phyloP scores from a whole-genome alignment of 108 stramenopile species.

The Bacterosira constricta region DNA sequence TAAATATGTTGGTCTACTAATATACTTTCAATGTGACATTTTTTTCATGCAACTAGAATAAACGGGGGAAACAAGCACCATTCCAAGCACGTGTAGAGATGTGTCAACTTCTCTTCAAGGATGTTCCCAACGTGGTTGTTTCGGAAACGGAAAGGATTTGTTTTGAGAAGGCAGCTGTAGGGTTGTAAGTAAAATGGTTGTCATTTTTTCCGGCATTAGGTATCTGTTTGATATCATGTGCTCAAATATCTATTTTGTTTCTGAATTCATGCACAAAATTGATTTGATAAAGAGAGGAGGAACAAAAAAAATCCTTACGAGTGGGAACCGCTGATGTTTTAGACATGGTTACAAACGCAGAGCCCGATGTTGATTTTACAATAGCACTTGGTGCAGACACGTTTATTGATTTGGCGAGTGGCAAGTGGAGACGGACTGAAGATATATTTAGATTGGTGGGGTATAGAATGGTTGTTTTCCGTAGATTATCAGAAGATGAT shows the following conservation, averaged over 20 bases:
- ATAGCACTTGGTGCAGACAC: constrained; percentile 84
- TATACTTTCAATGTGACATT: background rate
- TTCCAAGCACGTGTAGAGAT: constrained; percentile 72
- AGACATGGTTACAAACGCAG: constrained; percentile 60
- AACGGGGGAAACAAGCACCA: constrained; percentile 65
- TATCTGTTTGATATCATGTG: background rate
- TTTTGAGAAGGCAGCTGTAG: constrained; percentile 45
- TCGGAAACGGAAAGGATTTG: constrained; percentile 72
- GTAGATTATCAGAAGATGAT: constrained; percentile 33
- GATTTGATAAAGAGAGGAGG: constrained; percentile 1
- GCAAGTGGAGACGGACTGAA: constrained; percentile 77
- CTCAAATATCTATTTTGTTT: background rate
- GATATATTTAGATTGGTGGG: constrained; percentile 68
- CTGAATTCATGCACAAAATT: constrained; percentile 8
- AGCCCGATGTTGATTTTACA: constrained; percentile 56
- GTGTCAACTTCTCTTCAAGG: constrained; percentile 69
- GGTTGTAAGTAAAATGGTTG: constrained; percentile 35
- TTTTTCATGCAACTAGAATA: constrained; percentile 28
- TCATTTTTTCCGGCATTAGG: background rate
- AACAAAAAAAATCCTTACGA: constrained; percentile 23
- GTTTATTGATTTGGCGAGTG: constrained; percentile 74
- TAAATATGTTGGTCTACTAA: too few species aligned
- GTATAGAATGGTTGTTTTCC: constrained; percentile 74
- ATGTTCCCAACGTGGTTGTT: constrained; percentile 59
- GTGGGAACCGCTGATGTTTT: constrained; percentile 85